phyloP scores from a whole-genome alignment of 441 rosid species.

The Macaranga tanarius region DNA sequence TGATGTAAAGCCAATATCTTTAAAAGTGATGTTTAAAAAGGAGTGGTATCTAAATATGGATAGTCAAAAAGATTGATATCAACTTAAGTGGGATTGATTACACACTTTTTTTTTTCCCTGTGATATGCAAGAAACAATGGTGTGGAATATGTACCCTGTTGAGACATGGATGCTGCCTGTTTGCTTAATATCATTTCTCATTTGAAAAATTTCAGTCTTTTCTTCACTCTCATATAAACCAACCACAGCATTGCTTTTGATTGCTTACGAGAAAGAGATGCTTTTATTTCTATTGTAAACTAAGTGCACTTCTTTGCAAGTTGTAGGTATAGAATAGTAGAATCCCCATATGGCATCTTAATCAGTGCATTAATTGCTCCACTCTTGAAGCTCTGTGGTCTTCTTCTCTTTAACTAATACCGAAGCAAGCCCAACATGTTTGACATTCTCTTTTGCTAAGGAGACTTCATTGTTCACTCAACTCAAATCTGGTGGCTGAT shows the following conservation, averaged over 20 bases:
- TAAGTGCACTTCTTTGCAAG: constrained; percentile 14
- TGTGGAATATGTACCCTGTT: neutral
- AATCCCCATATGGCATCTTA: neutral
- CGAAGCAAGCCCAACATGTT: neutral
- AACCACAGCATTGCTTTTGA: neutral
- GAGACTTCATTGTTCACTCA: neutral
- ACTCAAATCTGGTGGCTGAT: neutral
- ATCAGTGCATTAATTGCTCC: neutral
- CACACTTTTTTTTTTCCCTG: neutral
- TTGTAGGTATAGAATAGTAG: neutral
- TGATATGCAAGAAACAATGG: neutral
- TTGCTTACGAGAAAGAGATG: neutral
- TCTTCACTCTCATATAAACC: neutral
- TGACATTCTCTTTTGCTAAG: neutral
- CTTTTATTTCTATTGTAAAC: neutral
- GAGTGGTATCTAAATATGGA: neutral
- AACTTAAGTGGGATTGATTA: neutral
- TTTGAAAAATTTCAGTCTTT: neutral
- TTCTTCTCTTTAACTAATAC: neutral
- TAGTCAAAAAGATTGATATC: neutral
- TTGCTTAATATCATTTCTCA: neutral
- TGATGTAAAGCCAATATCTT: constrained; percentile 12
- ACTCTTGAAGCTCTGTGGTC: neutral
- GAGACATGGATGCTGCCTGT: neutral
- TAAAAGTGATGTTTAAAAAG: neutral